These are phyloP conservation scores for Cylindrodendrum hubeiense DNA, from an alignment of 2,329 filamentous ascomycete genomes.

Conservation along the genomic window DNA sequence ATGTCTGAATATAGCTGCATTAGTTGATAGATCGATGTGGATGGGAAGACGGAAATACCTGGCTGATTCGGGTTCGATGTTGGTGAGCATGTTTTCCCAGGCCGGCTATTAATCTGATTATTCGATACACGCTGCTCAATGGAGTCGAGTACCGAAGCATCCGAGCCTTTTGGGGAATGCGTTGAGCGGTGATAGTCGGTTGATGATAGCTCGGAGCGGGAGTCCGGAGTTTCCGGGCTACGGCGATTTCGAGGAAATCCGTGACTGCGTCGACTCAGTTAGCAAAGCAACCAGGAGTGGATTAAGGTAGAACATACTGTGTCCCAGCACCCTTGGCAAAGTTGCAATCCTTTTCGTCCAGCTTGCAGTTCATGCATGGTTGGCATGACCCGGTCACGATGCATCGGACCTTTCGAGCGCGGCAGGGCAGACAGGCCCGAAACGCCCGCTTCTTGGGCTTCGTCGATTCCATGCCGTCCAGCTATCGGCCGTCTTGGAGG, in stretches of 20 bases:
- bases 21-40: neutral
- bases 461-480: constrained; percentile 20
- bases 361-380: constrained; percentile 43
- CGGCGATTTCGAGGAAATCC: constrained; percentile 1
- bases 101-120: neutral
- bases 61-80: neutral
- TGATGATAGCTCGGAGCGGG: constrained; percentile 8
- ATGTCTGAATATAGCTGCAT: neutral
- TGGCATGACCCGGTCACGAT: constrained; percentile 36
- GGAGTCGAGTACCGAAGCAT: neutral
- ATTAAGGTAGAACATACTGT: constrained; percentile 8
- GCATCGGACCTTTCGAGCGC: constrained; percentile 40
- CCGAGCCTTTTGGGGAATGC: constrained; percentile 5
- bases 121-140: neutral
- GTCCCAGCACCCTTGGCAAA: constrained; percentile 36
- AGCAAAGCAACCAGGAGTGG: neutral
- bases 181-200: constrained; percentile 3
- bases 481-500: too few species aligned
- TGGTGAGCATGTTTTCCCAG: neutral
- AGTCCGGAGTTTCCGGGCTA: neutral
- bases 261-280: neutral
- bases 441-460: constrained; percentile 37
- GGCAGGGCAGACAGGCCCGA: constrained; percentile 39
- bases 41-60: neutral
- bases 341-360: constrained; percentile 41